Base-by-base conservation (phyloP, 192 early-diverging fungal genomes). In the Mortierella claussenii region DNA sequence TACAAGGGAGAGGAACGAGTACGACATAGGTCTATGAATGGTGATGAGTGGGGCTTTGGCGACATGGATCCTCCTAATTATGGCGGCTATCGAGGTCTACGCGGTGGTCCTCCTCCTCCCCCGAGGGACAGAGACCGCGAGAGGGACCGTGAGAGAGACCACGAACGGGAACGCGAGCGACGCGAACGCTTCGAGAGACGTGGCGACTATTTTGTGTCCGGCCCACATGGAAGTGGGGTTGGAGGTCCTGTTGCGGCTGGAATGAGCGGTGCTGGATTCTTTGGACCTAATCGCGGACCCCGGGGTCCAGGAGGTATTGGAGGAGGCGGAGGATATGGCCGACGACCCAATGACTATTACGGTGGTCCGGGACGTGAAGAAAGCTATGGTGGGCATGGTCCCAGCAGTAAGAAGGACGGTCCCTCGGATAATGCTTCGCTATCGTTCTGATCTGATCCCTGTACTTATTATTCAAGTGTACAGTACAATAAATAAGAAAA, bases 31-130 rank as follows among this genome's bases (percentile, higher is more conserved):
- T 76, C 73, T 8, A 60, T 67, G 64, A 76, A 76, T 37, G 65
- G 64, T 0, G 73, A 76, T 32, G 73, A 76, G 23, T 76, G 73
- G 73, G 53, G 64, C 27, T 76, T 67, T 40, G 58, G 67, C 9
- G 42, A 18, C 34, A 44, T 76, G 44, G 73, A 76, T 4, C 23
- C 55, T 24, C 53, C 44, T n/a, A 27, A 8, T 9, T 67, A 67
- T 46, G 64, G 73, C 8, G 59, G 73, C 47, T 67, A 76, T 44
- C 64, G 73, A 21, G 73, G 73, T 1, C 50, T 55, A 2, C 73
- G 73, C 42, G 73, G 71, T 1, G 71, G 32, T 0, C 73, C 59
- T 49, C 73, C 64, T 24, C 68, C 68, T 32, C 64, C 58, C 10
- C 59, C 64, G 5, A 31, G 73, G 21, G 73, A 76, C 28, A 59